Evolutionary conservation across 2,329 filamentous ascomycete species (phyloP).

Genomic region (Neofusicoccum sp.): DNA sequence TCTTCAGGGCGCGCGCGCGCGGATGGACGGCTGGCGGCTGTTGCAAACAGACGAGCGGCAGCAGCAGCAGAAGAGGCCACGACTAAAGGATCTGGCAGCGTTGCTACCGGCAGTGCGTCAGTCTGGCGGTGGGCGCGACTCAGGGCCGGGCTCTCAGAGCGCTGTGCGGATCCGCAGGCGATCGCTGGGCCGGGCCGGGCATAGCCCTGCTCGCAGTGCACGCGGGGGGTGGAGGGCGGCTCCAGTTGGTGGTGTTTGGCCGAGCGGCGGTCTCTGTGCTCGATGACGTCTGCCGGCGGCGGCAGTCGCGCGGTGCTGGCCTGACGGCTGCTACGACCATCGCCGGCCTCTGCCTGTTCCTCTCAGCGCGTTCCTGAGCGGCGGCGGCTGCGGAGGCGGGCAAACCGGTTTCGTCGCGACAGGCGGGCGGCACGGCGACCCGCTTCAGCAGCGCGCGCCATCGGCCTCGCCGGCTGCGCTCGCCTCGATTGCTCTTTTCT

Average conservation of each 20-base stretch:
- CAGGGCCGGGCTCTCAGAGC: too few species aligned
- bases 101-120: too few species aligned
- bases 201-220: not conserved
- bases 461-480: conserved; percentile 5
- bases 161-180: conserved; percentile 6
- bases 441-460: not conserved
- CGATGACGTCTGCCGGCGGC: conserved; percentile 1
- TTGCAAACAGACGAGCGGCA: not conserved
- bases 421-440: not conserved
- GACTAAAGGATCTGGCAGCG: too few species aligned
- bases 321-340: not conserved
- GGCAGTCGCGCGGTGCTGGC: not conserved
- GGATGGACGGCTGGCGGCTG: not conserved
- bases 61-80: too few species aligned
- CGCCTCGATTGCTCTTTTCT: conserved; percentile 1
- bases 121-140: too few species aligned
- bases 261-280: not conserved
- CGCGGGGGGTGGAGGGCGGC: not conserved
- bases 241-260: not conserved
- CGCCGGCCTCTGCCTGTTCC: not conserved
- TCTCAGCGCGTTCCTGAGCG: not conserved
- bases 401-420: conserved; percentile 1
- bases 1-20: not conserved
- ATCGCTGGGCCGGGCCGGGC: conserved; percentile 13
- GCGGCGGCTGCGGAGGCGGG: not conserved